Percentiles rank a stretch among this genome's conserved stretches.
phyloP scores from a whole-genome alignment of 2,329 filamentous ascomycete species.

The Ophiosphaerella narmari region DNA sequence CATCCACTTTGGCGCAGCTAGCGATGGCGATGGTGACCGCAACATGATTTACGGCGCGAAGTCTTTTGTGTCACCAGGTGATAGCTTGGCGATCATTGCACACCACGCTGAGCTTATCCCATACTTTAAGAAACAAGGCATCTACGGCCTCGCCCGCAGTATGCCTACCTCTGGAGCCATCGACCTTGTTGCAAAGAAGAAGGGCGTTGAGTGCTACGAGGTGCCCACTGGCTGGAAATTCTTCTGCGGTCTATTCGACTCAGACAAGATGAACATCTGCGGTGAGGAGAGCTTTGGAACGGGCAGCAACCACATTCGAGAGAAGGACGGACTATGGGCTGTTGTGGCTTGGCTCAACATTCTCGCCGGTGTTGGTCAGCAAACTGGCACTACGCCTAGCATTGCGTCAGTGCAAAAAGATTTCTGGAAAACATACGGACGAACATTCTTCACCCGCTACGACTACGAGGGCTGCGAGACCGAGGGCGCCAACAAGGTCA shows the following conservation, averaged over 20 bases:
- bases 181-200: slow-evolving; percentile 93
- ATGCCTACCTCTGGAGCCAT: slow-evolving; percentile 98
- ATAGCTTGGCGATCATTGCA: slow-evolving; percentile 96
- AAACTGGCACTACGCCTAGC: slow-evolving; percentile 80
- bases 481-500: slow-evolving; percentile 87
- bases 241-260: slow-evolving; percentile 93
- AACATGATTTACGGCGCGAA: slow-evolving; percentile 99
- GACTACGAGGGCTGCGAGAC: slow-evolving; percentile 96
- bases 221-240: slow-evolving; percentile 99
- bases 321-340: slow-evolving; percentile 98
- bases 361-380: slow-evolving; percentile 88
- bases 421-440: slow-evolving; percentile 95
- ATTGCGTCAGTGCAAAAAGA: slow-evolving; percentile 96
- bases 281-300: slow-evolving; percentile 98
- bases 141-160: slow-evolving; percentile 91
- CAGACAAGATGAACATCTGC: slow-evolving; percentile 99
- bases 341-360: slow-evolving; percentile 98
- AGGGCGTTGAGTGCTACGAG: slow-evolving; percentile 90
- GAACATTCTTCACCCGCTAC: slow-evolving; percentile 98
- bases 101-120: slow-evolving; percentile 96
- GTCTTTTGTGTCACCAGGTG: slow-evolving; percentile 93
- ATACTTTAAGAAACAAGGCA: slow-evolving; percentile 97
- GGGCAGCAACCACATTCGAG: slow-evolving; percentile 96
- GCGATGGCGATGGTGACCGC: slow-evolving; percentile 95
- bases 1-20: slow-evolving; percentile 95